Conservation (phyloP, 169 alveolate genomes). For the Toxoplasma gondii region DNA sequence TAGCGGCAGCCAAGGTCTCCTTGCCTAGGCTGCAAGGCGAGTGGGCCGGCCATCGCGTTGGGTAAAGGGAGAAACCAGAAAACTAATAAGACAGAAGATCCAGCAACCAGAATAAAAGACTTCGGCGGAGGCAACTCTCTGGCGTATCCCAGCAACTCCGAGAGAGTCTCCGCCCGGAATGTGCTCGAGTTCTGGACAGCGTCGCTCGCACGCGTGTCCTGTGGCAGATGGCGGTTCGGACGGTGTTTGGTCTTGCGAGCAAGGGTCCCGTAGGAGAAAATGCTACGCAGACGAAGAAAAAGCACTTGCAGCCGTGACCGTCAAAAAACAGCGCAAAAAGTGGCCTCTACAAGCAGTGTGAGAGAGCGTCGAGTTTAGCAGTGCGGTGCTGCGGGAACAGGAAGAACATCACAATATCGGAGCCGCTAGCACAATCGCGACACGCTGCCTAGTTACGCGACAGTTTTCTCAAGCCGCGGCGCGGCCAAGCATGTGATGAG, state of each 20-base stretch:
- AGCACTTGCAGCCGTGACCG: neutral
- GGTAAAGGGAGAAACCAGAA: neutral
- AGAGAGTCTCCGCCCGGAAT: neutral
- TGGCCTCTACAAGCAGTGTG: neutral
- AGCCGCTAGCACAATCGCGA: neutral
- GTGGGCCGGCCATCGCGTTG: neutral
- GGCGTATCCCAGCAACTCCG: neutral
- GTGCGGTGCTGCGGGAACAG: neutral
- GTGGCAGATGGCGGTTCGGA: neutral
- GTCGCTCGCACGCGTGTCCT: neutral
- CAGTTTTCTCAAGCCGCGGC: neutral
- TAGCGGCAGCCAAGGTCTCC: neutral
- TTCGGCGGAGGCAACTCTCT: neutral
- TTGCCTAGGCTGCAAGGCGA: neutral
- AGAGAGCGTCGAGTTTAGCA: neutral
- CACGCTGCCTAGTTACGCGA: neutral
- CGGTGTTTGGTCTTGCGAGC: neutral
- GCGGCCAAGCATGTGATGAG: neutral
- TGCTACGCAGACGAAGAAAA: neutral
- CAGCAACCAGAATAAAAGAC: neutral
- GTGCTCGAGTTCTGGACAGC: neutral
- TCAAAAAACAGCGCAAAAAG: neutral
- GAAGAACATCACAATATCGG: neutral
- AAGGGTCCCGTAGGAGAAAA: neutral
- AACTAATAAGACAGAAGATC: neutral